These are phyloP conservation scores for Trichomonas tenax DNA, from an alignment of 208 protist species.

Conservation along the genomic window DNA sequence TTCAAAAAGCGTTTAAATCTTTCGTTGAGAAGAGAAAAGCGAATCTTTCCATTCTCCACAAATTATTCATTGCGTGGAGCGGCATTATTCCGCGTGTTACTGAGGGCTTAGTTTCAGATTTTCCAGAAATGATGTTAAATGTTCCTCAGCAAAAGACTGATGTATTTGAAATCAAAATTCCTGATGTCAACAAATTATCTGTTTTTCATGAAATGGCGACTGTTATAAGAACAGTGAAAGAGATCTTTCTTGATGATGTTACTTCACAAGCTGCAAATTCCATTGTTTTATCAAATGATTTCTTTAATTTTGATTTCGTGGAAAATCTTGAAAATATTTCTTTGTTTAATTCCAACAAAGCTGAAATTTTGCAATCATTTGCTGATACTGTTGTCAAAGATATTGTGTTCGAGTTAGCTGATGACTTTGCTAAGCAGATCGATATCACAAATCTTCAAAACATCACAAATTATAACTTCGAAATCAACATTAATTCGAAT, in stretches of 20 bases:
- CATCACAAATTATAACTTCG: neutral
- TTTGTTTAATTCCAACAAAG: neutral
- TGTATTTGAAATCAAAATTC: neutral
- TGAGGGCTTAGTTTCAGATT: neutral
- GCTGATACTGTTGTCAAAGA: neutral
- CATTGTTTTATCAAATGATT: neutral
- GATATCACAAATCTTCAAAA: neutral
- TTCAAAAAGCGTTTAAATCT: neutral
- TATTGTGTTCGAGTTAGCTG: neutral
- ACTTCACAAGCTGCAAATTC: neutral
- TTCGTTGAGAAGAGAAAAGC: neutral
- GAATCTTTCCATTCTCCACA: neutral
- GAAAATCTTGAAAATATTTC: neutral
- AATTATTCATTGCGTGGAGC: neutral
- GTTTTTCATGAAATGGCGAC: neutral
- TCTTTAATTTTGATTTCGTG: neutral
- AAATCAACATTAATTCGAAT: neutral
- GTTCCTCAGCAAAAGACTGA: neutral
- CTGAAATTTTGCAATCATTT: neutral
- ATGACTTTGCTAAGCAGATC: neutral
- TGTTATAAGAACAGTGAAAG: neutral
- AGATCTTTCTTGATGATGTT: neutral
- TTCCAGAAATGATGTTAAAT: neutral
- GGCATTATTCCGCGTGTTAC: neutral
- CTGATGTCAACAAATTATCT: neutral